These are phyloP conservation scores for Blastocystis sp. DNA, from an alignment of 352 stramenopile genomes.

Conservation along the genomic window DNA sequence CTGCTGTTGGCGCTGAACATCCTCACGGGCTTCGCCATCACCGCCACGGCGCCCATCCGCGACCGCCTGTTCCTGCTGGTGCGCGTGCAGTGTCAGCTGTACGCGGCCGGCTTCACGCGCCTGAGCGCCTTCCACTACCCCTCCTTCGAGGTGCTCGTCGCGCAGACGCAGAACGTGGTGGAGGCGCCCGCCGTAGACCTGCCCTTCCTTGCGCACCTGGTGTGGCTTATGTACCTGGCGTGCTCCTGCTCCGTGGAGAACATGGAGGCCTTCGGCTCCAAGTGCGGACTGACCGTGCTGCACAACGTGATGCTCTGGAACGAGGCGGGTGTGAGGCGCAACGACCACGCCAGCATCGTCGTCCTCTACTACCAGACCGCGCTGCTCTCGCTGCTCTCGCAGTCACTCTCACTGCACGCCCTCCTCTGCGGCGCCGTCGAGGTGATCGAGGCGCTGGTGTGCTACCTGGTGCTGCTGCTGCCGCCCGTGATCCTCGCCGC, in stretches of 20 bases:
- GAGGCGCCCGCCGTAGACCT: not conserved
- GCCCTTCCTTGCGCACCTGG: not conserved
- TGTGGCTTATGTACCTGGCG: conserved; percentile 10
- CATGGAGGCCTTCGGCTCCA: not conserved
- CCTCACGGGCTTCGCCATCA: not conserved
- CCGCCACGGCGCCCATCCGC: not conserved
- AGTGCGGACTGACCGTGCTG: conserved; percentile 16
- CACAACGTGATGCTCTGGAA: not conserved
- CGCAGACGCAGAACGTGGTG: conserved; percentile 23
- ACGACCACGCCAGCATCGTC: not conserved
- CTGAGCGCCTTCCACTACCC: conserved; percentile 15
- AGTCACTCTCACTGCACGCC: not conserved
- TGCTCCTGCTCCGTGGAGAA: conserved; percentile 18
- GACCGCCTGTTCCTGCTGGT: conserved; percentile 32
- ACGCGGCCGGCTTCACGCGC: not conserved
- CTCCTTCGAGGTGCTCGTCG: conserved; percentile 35
- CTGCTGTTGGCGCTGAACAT: conserved; percentile 20
- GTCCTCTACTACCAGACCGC: not conserved
- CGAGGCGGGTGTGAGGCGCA: not conserved
- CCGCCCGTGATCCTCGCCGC: not conserved
- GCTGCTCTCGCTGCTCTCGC: conserved; percentile 6
- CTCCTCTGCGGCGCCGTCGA: not conserved
- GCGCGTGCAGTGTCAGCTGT: conserved; percentile 18
- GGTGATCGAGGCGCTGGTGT: not conserved
- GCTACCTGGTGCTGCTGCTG: not conserved